Evolutionary conservation across 169 alveolate species (phyloP), one percentile per base, ranked within the genome.

Genomic region (Plasmodium reichenowi): DNA sequence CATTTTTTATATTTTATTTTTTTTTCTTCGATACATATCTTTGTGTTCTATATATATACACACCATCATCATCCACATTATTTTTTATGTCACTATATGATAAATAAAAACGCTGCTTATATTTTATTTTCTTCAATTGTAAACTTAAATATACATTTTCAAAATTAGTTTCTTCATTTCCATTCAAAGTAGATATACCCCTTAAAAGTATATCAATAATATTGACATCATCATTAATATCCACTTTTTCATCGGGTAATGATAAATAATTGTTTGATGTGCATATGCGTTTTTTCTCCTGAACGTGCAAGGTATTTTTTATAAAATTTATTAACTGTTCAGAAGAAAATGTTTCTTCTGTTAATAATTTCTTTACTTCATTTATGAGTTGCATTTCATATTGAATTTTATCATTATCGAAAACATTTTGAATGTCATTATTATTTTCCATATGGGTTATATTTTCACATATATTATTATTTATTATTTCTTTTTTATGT

Each of bases 41-140:
- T 17, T 70, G 73, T 50, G 91, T 83, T 32, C 74, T 83, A 73
- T 83, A 83, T 83, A 83, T 83, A 60, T 56, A 83, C 4, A 83
- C 85, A 3, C 74, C 91, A 63, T 83, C 91, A n/a, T 83, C 86
- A 62, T 83, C 91, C n/a, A 83, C 74, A 58, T 56, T 83, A 22
- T 70, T 71, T 58, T 70, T 48, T 60, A 32, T 12, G 59, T 83
- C 85, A 12, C 22, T 9, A 60, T 83, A 83, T 48, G 86, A 67
- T 66, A 56, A 47, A 38, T 17, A 43, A 67, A 68, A 60, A 26
- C 43, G 48, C 9, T 70, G 68, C 71, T 83, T 83, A 72, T 83
- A 83, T 63, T 83, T 83, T 8, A 83, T 83, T 83, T 83, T 83
- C 68, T 83, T 83, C 29, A 83, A 85, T 83, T 68, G 67, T 63